phyloP scores from a whole-genome alignment of 345 rosid species.

The Lumnitzera racemosa region DNA sequence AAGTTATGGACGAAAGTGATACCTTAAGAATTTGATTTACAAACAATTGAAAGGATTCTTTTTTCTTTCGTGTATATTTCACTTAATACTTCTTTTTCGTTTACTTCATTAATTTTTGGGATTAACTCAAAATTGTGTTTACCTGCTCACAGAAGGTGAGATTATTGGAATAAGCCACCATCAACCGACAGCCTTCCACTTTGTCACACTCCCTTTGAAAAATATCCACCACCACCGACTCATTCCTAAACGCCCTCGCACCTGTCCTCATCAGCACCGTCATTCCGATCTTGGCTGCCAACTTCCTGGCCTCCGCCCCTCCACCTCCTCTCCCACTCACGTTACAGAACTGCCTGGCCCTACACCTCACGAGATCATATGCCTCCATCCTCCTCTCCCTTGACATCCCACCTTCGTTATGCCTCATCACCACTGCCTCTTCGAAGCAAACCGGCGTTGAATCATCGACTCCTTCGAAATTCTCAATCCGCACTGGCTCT shows the following conservation, averaged over 20 bases:
- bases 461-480: conserved; percentile 19
- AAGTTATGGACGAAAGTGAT: too few relatives aligned
- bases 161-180: conserved; percentile 53
- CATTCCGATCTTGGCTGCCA: conserved; percentile 33
- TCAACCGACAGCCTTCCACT: conserved; percentile 48
- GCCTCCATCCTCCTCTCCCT: conserved; percentile 52
- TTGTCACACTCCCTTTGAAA: conserved; percentile 46
- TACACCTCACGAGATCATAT: conserved; percentile 51
- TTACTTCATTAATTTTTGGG: too few relatives aligned
- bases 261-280: conserved; percentile 69
- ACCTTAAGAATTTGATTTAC: too few relatives aligned
- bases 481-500: conserved; percentile 18
- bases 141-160: conserved; percentile 73
- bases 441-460: conserved; percentile 49
- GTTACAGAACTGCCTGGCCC: conserved; percentile 47
- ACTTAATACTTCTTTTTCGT: too few relatives aligned
- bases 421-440: conserved; percentile 77
- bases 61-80: too few relatives aligned
- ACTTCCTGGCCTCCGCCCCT: background rate
- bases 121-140: background rate
- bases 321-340: conserved; percentile 13
- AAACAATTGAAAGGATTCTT: too few relatives aligned
- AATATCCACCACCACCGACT: conserved; percentile 31
- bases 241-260: conserved; percentile 63
- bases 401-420: conserved; percentile 73